Conservation (phyloP, 2,329 filamentous ascomycete genomes). For the Claviceps sp. region DNA sequence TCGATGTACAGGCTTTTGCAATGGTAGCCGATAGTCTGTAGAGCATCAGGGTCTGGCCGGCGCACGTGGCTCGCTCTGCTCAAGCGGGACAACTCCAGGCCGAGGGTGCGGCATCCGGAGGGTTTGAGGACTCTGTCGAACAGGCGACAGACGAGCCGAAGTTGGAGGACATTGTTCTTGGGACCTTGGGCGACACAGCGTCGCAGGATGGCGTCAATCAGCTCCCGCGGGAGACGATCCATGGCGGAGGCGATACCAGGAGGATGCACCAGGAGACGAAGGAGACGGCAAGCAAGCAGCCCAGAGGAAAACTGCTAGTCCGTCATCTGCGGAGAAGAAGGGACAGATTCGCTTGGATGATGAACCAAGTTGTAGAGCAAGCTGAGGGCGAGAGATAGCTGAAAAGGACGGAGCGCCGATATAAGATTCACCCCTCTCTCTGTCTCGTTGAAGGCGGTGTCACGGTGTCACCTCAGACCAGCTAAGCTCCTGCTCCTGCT, state of each 20-base stretch:
- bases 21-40: constrained; percentile 32
- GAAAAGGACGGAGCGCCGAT: no score
- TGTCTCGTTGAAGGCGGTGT: no score
- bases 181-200: constrained; percentile 26
- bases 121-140: constrained; percentile 35
- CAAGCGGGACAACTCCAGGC: constrained; percentile 36
- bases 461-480: no score
- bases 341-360: not conserved
- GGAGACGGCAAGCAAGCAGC: not conserved
- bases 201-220: constrained; percentile 32
- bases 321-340: not conserved
- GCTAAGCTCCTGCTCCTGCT: no score
- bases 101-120: constrained; percentile 31
- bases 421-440: no score
- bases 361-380: no score
- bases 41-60: constrained; percentile 24
- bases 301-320: not conserved
- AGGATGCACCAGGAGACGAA: not conserved
- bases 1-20: constrained; percentile 38
- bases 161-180: constrained; percentile 30
- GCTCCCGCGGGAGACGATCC: constrained; percentile 34
- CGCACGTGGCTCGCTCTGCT: constrained; percentile 20
- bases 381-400: no score
- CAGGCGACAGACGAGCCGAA: constrained; percentile 35
- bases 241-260: constrained; percentile 14